Base-by-base conservation (phyloP, 2,329 filamentous ascomycete species). In the Cordyceps militaris region DNA sequence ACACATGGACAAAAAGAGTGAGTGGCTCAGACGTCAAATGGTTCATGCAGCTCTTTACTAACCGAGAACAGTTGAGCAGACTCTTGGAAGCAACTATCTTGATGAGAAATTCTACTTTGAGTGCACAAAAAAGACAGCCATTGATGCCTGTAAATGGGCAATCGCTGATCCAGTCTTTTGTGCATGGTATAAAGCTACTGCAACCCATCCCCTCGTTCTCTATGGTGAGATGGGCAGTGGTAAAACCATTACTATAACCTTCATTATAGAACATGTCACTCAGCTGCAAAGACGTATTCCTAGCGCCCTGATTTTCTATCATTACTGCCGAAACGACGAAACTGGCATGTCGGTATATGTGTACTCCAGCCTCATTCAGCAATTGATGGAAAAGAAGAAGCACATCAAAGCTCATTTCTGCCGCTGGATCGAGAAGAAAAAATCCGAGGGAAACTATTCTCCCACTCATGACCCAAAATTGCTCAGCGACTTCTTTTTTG, bases 211-310 rank as follows among this genome's bases (percentile, higher is more conserved):
- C 21, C 54, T 50, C 3, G 54, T 47, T 42, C 21, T 56, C 7
- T 48, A 48, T 30, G 54, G 54, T 7, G 54, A 56, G 26, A 49
- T 56, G 54, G 54, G 54, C 43, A 32, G 44, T 49, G 54, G 54
- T 38, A 56, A 56, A 42, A 50, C 54, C 23, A 26, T n/a, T 13
- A 56, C 44, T 8, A 56, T 56, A 44, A 34, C 43, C 34, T 56
- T 40, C 14, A 23, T 56, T 3, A 48, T 49, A 14, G 54, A 49
- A 13, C 43, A 40, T 13, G 32, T 42, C 44, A 47, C 24, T 9
- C 43, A 36, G 43, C 54, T 56, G 34, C 19, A 43, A 10, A 34
- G 8, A 11, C 32, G 5, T 4, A 49, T 49, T 32, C 44, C 43
- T 23, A 49, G 44, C 21, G 30, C 44, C 10, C 3, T 56, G 3